phyloP scores from a whole-genome alignment of 768 basidiomycete species.

The Phylloporus rhodoxanthus region DNA sequence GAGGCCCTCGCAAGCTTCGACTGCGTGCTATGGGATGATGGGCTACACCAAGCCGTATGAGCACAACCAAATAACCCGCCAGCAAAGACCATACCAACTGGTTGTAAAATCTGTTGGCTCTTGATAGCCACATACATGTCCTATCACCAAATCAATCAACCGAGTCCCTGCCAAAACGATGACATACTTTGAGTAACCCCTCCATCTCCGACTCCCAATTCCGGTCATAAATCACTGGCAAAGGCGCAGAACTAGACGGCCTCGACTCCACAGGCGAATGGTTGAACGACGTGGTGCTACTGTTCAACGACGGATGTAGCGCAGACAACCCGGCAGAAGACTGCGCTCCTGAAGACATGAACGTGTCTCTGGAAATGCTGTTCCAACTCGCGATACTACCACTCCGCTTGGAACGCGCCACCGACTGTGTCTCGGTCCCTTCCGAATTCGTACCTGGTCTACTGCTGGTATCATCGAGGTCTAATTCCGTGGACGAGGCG shows the following conservation, averaged over 20 bases:
- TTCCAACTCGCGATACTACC: constrained; percentile 84
- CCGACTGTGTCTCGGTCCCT: constrained; percentile 43
- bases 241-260: constrained; percentile 27
- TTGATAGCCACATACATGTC: constrained; percentile 95
- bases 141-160: constrained; percentile 33
- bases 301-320: constrained; percentile 41
- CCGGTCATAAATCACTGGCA: constrained; percentile 48
- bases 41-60: constrained; percentile 47
- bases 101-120: constrained; percentile 84
- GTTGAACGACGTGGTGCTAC: constrained; percentile 62
- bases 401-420: constrained; percentile 62
- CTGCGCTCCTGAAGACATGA: constrained; percentile 36
- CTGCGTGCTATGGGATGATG: constrained; percentile 49
- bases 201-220: constrained; percentile 88
- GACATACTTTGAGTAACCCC: constrained; percentile 65
- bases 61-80: constrained; percentile 44
- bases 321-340: constrained; percentile 33
- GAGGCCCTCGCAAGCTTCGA: constrained; percentile 64
- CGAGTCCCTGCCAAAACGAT: neutral
- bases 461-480: constrained; percentile 62
- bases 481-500: constrained; percentile 57
- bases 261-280: constrained; percentile 40
- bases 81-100: constrained; percentile 42
- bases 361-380: constrained; percentile 61
- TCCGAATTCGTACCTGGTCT: constrained; percentile 52